Base-by-base conservation (phyloP, 176 grass and related monocot genomes). In the Luzula sylvatica region DNA sequence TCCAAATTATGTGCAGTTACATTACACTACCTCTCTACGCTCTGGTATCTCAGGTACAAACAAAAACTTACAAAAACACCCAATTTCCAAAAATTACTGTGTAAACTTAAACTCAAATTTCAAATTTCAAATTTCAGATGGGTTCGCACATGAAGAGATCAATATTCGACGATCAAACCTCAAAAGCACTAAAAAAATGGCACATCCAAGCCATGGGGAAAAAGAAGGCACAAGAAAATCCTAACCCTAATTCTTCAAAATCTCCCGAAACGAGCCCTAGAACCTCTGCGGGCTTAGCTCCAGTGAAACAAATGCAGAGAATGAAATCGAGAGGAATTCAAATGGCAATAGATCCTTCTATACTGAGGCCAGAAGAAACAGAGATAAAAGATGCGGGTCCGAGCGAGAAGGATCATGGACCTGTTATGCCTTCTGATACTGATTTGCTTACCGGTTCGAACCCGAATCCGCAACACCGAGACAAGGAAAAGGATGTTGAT, bases 181-280 rank as follows among this genome's bases (percentile, higher is more conserved):
- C 88, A 68, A 94, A 87, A 75, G 88, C 88, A 28, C 73, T 94
- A 52, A 94, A 56, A 70, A 87, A 75, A 78, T 94, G 88, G 88
- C 83, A 81, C 56, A 72, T 81, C 66, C 83, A 77, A 26, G 79
- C 76, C 38, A 77, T 83, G 72, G 87, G 83, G 73, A 94, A 94
- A 59, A 66, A 66, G 26, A 57, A 68, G 57, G 51, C 55, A 1
- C 44, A 12, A 14, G 67, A 26, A 27, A 21, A 44, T 12, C 41
- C 3, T 15, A 55, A 53, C 52, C 46, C 67, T 25, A 49, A 63
- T 24, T 64, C 40, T 5, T 61, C 59, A 20, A 46, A 11, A 52
- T 52, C 39, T 2, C 53, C 21, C 1, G 4, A 12, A 72, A 74
- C 55, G 61, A 82, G 65, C 53, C 65, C 49, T 3, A 30, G 51